Conservation (phyloP, 2,329 filamentous ascomycete genomes). For the Xylariaceae sp. region DNA sequence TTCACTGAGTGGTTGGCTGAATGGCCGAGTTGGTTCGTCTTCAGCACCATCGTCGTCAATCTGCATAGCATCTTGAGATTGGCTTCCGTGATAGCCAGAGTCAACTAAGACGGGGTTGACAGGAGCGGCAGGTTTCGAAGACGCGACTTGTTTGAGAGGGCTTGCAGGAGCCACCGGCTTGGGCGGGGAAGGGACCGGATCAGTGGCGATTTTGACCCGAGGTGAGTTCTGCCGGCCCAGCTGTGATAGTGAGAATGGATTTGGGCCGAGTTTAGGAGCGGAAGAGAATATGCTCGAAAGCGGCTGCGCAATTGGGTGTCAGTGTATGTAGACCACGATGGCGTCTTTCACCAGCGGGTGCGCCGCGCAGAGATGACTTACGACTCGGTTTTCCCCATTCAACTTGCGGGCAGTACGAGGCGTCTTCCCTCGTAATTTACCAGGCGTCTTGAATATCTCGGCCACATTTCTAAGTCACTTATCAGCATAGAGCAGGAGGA, state of each 20-base stretch:
- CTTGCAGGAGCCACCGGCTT: constrained; percentile 32
- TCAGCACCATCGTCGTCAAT: constrained; percentile 20
- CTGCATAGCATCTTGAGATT: constrained; percentile 49
- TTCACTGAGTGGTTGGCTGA: constrained; percentile 10
- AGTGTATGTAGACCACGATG: too few relatives aligned
- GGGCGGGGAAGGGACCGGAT: constrained; percentile 33
- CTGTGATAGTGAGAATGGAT: constrained; percentile 46
- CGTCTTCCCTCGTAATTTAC: constrained; percentile 76
- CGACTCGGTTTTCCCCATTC: constrained; percentile 56
- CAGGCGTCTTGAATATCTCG: constrained; percentile 93
- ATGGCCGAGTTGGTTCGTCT: constrained; percentile 22
- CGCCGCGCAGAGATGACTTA: constrained; percentile 36
- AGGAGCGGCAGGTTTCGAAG: constrained; percentile 26
- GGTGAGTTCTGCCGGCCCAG: constrained; percentile 48
- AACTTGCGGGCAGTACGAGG: constrained; percentile 64
- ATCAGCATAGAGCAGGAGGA: constrained; percentile 26
- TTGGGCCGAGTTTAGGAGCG: constrained; percentile 48
- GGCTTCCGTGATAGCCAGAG: constrained; percentile 69
- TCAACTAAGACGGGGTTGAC: constrained; percentile 41
- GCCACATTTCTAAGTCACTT: constrained; percentile 66
- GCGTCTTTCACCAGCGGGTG: neutral
- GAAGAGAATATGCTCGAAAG: constrained; percentile 55
- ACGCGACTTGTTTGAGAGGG: constrained; percentile 31
- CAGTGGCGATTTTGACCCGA: constrained; percentile 55
- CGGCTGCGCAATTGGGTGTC: constrained; percentile 39